Conservation (phyloP, 805 yeast species). For the Yarrowia osloensis region DNA sequence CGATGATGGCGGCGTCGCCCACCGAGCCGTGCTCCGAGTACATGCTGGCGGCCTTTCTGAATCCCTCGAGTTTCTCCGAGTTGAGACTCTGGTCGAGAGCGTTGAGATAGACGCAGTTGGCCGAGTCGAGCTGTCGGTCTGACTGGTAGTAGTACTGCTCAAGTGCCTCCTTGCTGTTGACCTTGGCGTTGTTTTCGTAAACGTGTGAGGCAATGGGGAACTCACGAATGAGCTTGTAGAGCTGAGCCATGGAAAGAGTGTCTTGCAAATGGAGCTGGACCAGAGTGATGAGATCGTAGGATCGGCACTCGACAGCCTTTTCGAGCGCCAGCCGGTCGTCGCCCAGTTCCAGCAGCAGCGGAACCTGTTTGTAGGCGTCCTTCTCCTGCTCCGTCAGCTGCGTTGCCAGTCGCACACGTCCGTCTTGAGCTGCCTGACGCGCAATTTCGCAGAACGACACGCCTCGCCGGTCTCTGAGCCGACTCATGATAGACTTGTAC, state of each 20-base stretch:
- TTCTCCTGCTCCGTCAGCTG: slow-evolving; percentile 71
- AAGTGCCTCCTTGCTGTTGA: slow-evolving; percentile 45
- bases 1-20: slow-evolving; percentile 46
- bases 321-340: slow-evolving; percentile 68
- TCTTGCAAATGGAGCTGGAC: slow-evolving; percentile 58
- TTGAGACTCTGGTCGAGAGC: slow-evolving; percentile 32
- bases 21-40: slow-evolving; percentile 38
- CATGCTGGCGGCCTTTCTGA: slow-evolving; percentile 43
- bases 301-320: slow-evolving; percentile 63
- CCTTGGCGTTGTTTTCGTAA: slow-evolving; percentile 45
- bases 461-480: slow-evolving; percentile 47
- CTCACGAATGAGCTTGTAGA: slow-evolving; percentile 64
- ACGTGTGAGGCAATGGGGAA: slow-evolving; percentile 47
- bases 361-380: slow-evolving; percentile 57
- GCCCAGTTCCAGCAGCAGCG: slow-evolving; percentile 67
- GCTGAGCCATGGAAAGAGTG: slow-evolving; percentile 61
- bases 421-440: slow-evolving; percentile 74
- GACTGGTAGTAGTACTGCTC: slow-evolving; percentile 64
- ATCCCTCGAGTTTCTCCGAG: slow-evolving; percentile 38
- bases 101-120: slow-evolving; percentile 46
- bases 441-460: slow-evolving; percentile 64
- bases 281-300: slow-evolving; percentile 60
- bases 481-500: slow-evolving; percentile 51
- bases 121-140: slow-evolving; percentile 55
- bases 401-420: slow-evolving; percentile 68